Evolutionary conservation across 2,329 filamentous ascomycete genomes (phyloP), one percentile per base, ranked within the genome.

Genomic region (Alternaria consortialis): DNA sequence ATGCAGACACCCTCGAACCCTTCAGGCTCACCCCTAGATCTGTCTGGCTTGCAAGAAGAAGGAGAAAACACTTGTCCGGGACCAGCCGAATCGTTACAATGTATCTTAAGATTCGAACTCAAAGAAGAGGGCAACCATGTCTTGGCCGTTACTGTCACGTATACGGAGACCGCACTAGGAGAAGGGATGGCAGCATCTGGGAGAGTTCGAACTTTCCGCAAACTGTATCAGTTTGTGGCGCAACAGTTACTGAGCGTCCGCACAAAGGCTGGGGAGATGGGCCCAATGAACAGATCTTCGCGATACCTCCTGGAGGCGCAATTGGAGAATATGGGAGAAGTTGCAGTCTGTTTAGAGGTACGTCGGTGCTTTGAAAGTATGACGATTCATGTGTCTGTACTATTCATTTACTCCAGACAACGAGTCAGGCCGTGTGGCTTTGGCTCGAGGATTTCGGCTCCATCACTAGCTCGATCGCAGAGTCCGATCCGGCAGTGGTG

Each of bases 101-200:
- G 87, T 63, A 90, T 97, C 25, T 86, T 98, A 8, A 86, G 87
- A 37, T 96, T 97, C 75, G 92, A 97, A 72, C 85, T 99, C 36
- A 95, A 94, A 72, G 94, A 98, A 75, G 94, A 97, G 76, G 95
- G 95, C 0, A 94, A 92, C 70, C 94, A 99, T 79, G 92, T 97
- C 12, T 85, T 99, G 7, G 93, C 92, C 7, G 94, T 98, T 62
- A 97, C 93, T 55, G 91, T 98, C 61, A 94, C 91, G 67, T 98
- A 98, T 80, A 96, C 93, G 56, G 94, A 98, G 80, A 93, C 91
- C 0, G 86, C 86, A n/a, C 83, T 91, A 69, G 72, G 74, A 32
- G 77, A 76, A 53, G 77, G 73, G 31, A 81, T 64, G 64, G 84
- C 84, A 23, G 84, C 83, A 2, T 83, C 84, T 57, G 85, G 85